A percentile compares a stretch with the other conserved stretches of the same genome.
phyloP scores from a whole-genome alignment of 192 early-diverging fungal genomes.

The Mycoemilia scoparia region DNA sequence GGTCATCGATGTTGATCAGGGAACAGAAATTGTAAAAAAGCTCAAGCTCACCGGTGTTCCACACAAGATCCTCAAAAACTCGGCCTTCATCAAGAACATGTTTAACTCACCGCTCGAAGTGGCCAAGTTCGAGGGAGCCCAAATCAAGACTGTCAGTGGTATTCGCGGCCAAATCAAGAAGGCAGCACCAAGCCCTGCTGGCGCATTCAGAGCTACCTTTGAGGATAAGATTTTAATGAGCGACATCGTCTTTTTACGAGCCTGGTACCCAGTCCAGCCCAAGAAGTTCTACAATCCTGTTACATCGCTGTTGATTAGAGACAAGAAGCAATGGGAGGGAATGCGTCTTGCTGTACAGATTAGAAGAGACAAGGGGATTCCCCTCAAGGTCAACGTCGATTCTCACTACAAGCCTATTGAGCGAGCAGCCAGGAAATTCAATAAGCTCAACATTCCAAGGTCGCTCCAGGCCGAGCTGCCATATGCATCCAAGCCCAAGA shows the following conservation, averaged over 20 bases:
- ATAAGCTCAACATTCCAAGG: slow-evolving; percentile 64
- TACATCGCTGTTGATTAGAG: slow-evolving; percentile 63
- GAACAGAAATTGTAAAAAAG: slow-evolving; percentile 95
- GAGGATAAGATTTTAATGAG: slow-evolving; percentile 94
- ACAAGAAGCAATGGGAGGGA: slow-evolving; percentile 65
- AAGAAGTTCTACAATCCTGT: slow-evolving; percentile 97
- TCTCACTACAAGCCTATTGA: slow-evolving; percentile 81
- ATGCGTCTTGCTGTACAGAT: slow-evolving; percentile 81
- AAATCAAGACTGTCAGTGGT: slow-evolving; percentile 86
- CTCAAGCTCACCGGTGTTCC: slow-evolving; percentile 92
- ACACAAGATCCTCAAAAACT: slow-evolving; percentile 91
- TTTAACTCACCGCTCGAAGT: slow-evolving; percentile 91
- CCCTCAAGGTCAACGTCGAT: slow-evolving; percentile 56
- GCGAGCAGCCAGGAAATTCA: slow-evolving; percentile 58
- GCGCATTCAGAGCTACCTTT: slow-evolving; percentile 90
- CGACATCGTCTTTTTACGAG: slow-evolving; percentile 93
- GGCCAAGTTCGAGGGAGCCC: slow-evolving; percentile 95
- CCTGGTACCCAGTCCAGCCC: slow-evolving; percentile 92
- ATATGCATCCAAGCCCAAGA: slow-evolving; percentile 80
- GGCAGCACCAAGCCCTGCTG: slow-evolving; percentile 63
- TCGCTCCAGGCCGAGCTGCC: slow-evolving; percentile 63
- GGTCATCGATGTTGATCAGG: slow-evolving; percentile 83
- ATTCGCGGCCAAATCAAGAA: slow-evolving; percentile 98
- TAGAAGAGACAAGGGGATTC: slow-evolving; percentile 41
- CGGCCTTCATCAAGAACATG: slow-evolving; percentile 96